phyloP scores from a whole-genome alignment of 1,284 basidiomycete species.

The Tylopilus orsonianus region DNA sequence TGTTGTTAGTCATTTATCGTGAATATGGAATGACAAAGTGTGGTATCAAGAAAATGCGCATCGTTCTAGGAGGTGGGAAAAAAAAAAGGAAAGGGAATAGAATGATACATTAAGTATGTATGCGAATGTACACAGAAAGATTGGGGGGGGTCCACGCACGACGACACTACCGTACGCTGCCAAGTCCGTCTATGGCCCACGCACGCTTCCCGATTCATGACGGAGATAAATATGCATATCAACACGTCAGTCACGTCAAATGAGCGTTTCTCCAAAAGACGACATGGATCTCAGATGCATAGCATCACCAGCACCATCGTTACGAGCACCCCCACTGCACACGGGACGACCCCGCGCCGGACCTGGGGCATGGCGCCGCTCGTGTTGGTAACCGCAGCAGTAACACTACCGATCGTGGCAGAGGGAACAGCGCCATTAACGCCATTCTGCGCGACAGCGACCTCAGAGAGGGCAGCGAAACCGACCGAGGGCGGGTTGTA shows the following conservation, averaged over 20 bases:
- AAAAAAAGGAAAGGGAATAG: background rate
- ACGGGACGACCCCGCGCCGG: background rate
- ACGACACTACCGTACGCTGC: background rate
- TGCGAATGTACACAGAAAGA: background rate
- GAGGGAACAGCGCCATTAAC: conserved; percentile 30
- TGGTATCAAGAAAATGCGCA: too few species aligned
- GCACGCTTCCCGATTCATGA: background rate
- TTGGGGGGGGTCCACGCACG: background rate
- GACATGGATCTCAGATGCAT: background rate
- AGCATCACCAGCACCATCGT: background rate
- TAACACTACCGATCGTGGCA: conserved; percentile 35
- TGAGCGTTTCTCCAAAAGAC: background rate
- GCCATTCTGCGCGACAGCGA: conserved; percentile 35
- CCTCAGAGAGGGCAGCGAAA: conserved; percentile 43
- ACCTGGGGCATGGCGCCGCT: conserved; percentile 1
- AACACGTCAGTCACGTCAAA: background rate
- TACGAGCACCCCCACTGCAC: background rate
- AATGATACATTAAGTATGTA: background rate
- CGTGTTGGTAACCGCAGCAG: conserved; percentile 20
- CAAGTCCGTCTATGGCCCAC: background rate
- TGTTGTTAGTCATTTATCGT: too few species aligned
- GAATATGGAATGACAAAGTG: too few species aligned
- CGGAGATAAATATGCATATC: background rate
- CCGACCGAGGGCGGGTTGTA: conserved; percentile 51
- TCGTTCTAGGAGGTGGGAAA: too few species aligned